Evolutionary conservation across 805 yeast genomes (phyloP).

Genomic region (Metahyphopichia silvanorum): DNA sequence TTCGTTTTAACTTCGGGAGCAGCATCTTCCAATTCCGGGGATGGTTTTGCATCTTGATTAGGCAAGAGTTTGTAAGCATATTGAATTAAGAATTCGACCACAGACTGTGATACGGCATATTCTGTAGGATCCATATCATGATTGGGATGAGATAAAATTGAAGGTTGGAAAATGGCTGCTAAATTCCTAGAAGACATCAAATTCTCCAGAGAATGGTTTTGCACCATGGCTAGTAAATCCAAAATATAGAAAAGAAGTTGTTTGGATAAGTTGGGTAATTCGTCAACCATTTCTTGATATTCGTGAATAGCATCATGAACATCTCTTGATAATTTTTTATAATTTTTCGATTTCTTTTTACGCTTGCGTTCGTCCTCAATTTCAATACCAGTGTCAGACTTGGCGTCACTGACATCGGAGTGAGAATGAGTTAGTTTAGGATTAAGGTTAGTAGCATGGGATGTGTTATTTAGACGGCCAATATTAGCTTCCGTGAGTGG

Average conservation of each 20-base stretch:
- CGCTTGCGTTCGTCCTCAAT: constrained; percentile 2
- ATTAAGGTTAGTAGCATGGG: constrained; percentile 5
- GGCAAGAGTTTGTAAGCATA: constrained; percentile 79
- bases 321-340: constrained; percentile 59
- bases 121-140: constrained; percentile 93
- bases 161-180: constrained; percentile 96
- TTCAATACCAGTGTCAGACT: constrained; percentile 1
- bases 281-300: constrained; percentile 65
- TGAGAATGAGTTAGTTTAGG: not conserved
- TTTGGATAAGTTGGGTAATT: constrained; percentile 72
- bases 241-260: constrained; percentile 83
- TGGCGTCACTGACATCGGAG: not conserved
- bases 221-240: constrained; percentile 83
- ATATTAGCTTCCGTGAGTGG: constrained; percentile 32
- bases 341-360: constrained; percentile 41
- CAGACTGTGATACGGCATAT: constrained; percentile 80
- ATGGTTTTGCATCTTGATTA: constrained; percentile 27
- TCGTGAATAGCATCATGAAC: constrained; percentile 66
- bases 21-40: too few relatives aligned
- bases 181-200: constrained; percentile 90
- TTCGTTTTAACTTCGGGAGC: constrained; percentile 1
- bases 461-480: constrained; percentile 22
- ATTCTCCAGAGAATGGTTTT: constrained; percentile 71
- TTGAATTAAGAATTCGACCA: constrained; percentile 84
- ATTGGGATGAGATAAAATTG: constrained; percentile 86